These are phyloP conservation scores for Plasmodium knowlesi DNA, from an alignment of 169 alveolate species.

Conservation along the genomic window DNA sequence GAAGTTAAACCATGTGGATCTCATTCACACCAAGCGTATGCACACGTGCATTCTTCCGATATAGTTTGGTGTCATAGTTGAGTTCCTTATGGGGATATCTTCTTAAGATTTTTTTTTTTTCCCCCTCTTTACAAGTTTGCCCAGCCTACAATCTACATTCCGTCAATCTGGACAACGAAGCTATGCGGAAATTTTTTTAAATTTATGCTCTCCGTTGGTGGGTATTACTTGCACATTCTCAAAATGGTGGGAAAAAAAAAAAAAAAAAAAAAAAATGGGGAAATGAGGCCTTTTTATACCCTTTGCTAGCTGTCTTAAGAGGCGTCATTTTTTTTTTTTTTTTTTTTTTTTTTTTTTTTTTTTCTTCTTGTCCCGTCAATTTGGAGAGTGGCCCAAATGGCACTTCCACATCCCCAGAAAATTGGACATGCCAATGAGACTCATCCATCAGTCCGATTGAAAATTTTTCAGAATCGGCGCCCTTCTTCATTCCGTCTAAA, in stretches of 20 bases:
- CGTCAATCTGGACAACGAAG: background rate
- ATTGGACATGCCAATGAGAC: background rate
- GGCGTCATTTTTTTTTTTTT: background rate
- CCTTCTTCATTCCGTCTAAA: background rate
- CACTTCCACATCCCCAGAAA: background rate
- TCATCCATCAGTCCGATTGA: background rate
- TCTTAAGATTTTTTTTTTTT: background rate
- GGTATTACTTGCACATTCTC: background rate
- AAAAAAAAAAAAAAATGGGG: background rate
- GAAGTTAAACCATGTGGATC: background rate
- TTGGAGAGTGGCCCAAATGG: background rate
- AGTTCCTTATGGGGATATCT: background rate
- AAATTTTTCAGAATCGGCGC: background rate
- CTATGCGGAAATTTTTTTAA: background rate
- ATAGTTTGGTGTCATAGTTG: background rate
- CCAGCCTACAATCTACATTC: background rate
- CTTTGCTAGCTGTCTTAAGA: constrained; percentile 1
- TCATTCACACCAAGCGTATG: background rate
- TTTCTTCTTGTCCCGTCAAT: background rate
- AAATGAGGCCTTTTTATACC: background rate
- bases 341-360: background rate
- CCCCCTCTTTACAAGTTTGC: background rate
- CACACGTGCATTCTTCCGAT: background rate
- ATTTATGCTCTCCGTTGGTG: background rate
- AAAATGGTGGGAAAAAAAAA: background rate